phyloP scores from a whole-genome alignment of 495 filamentous ascomycete species.

The Sabuloglossum arenarium region DNA sequence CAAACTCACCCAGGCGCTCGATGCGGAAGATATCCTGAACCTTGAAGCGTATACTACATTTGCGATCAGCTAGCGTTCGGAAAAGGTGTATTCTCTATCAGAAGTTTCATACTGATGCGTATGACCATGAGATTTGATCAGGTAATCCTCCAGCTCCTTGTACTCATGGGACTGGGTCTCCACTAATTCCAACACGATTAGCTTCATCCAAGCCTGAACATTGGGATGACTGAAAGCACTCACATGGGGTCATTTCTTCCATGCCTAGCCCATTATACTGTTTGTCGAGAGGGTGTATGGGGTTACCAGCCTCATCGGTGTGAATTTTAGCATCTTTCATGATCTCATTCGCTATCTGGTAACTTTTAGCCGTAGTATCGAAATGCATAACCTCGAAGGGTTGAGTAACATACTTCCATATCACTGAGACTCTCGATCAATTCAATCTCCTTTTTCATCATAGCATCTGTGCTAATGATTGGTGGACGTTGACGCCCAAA shows the following conservation, averaged over 20 bases:
- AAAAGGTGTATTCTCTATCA: conserved; percentile 8
- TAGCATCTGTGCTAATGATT: conserved; percentile 27
- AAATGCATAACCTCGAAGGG: not conserved
- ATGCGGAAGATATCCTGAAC: conserved; percentile 71
- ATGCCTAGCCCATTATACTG: conserved; percentile 50
- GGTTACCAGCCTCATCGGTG: conserved; percentile 21
- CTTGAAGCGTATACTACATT: conserved; percentile 6
- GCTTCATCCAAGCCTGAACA: not conserved
- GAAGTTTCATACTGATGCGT: conserved; percentile 36
- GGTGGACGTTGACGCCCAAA: conserved; percentile 59
- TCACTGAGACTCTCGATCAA: conserved; percentile 58
- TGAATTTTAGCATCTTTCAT: conserved; percentile 33
- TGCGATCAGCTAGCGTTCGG: not conserved
- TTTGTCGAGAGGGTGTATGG: conserved; percentile 41
- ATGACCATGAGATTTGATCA: conserved; percentile 36
- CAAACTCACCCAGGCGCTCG: conserved; percentile 49
- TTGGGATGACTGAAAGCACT: conserved; percentile 4
- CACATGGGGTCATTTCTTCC: conserved; percentile 48
- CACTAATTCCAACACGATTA: conserved; percentile 18
- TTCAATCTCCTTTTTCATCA: conserved; percentile 53
- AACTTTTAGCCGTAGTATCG: not conserved
- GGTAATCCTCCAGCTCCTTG: conserved; percentile 37
- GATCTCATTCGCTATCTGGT: conserved; percentile 46
- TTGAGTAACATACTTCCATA: conserved; percentile 28
- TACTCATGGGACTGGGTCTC: conserved; percentile 38